Base-by-base conservation (phyloP, 805 yeast genomes). In the Scheffersomyces lignosus region DNA sequence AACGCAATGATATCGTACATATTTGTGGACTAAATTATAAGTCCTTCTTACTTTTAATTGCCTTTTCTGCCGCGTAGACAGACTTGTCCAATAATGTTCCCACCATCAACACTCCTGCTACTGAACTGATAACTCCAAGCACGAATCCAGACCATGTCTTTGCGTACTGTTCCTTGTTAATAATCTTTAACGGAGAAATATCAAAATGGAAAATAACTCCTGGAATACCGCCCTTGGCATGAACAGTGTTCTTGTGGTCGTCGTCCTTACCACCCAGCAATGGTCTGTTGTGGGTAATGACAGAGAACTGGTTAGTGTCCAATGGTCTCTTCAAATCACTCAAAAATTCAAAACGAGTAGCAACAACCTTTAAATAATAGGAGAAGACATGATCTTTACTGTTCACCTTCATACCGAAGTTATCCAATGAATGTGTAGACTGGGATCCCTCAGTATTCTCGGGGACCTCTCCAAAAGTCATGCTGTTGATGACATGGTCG, bases 51-150 rank as follows among this genome's bases (percentile, higher is more conserved):
- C 80, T 77, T 51, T 75, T 71, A 20, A 89, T 61, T 10, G 83
- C 87, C 60, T 78, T 79, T 56, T 89, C 90, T 1, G 96, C 96
- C 9, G 87, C 91, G 78, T 87, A 89, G 4, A 89, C 84, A 3
- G 95, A 81, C 41, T 88, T 77, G 60, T 93, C 99, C 31, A 90
- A 61, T 25, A 90, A 78, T 0, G 96, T 83, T 7, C 96, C 98
- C 18, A 91, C 89, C 18, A 96, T 90, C 41, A 93, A 70, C 8
- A 93, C 89, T 32, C 98, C 97, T 7, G 97, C 98, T 27, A 91
- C 75, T 5, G 95, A 87, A 38, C 96, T 84, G 47, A 93, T 79
- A 18, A 86, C 87, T 24, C 90, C 88, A 41, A 89, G 66, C 17
- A 88, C 52, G 56, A 90, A 89, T 1, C 89, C 86, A 20, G 90